phyloP scores from a whole-genome alignment of 2,329 filamentous ascomycete genomes.

The Trichophyton rubrum region DNA sequence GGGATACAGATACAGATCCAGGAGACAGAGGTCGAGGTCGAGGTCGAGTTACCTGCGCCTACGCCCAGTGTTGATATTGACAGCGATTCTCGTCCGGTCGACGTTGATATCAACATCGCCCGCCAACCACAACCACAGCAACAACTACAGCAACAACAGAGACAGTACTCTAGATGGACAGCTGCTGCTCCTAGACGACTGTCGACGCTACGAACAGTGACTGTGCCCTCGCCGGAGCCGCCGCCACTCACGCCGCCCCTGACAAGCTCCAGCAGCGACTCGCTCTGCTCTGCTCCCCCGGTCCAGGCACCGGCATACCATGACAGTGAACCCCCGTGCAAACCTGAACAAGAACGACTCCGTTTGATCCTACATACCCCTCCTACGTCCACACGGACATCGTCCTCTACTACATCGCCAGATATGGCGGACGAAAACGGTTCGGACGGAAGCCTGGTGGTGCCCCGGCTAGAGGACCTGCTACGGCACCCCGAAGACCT shows the following conservation, averaged over 20 bases:
- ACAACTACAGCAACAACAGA: background rate
- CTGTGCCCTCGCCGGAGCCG: background rate
- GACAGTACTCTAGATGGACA: slow-evolving; percentile 1
- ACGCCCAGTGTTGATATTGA: no score
- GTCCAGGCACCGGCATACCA: background rate
- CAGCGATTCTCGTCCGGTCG: no score
- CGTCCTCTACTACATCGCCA: background rate
- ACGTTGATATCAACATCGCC: no score
- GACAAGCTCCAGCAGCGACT: background rate
- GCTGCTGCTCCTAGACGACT: background rate
- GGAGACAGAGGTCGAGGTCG: no score
- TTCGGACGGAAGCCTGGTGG: slow-evolving; percentile 49
- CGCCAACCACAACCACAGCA: background rate
- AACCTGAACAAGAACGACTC: background rate
- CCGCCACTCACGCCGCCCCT: background rate
- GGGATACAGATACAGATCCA: no score
- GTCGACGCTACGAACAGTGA: background rate
- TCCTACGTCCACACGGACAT: no score
- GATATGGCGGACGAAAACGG: slow-evolving; percentile 27
- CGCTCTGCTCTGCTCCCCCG: background rate
- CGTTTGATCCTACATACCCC: background rate
- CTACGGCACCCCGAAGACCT: slow-evolving; percentile 93
- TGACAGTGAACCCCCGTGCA: background rate
- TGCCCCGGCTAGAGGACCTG: slow-evolving; percentile 74
- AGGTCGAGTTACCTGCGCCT: no score